Conservation (phyloP, 169 alveolate species). For the Amoebophrya sp. region DNA sequence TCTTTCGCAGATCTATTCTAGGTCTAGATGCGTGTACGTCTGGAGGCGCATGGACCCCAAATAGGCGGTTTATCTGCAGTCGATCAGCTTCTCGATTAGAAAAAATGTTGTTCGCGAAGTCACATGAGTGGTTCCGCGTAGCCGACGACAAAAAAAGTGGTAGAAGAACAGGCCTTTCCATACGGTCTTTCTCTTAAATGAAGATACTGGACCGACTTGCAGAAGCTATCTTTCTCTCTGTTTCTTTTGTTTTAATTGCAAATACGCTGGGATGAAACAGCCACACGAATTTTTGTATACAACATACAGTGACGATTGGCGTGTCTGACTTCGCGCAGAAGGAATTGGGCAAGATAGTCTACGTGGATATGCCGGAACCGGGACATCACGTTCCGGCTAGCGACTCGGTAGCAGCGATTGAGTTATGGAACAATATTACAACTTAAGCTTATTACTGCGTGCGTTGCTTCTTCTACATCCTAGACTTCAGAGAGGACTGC, state of each 20-base stretch:
- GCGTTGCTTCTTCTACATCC: too few relatives aligned
- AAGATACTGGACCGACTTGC: background rate
- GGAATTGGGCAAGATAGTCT: background rate
- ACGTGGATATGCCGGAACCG: conserved; percentile 14
- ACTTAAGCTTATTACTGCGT: too few relatives aligned
- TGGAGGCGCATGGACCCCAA: too few relatives aligned
- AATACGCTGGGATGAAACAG: background rate
- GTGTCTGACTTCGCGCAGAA: conserved; percentile 15
- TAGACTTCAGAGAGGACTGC: too few relatives aligned
- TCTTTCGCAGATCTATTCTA: too few relatives aligned
- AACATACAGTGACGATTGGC: background rate
- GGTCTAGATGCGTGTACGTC: too few relatives aligned
- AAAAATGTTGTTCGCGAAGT: background rate
- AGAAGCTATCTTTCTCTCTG: background rate
- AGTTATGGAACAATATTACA: too few relatives aligned
- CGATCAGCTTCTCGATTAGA: too few relatives aligned
- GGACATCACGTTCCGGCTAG: background rate
- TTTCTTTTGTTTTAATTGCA: background rate
- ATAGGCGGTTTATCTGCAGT: too few relatives aligned
- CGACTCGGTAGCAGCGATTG: background rate
- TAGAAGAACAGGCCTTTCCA: background rate
- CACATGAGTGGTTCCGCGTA: background rate
- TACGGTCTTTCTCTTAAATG: background rate
- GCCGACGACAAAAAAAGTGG: background rate
- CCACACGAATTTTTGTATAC: background rate